A percentile compares a stretch with the other conserved stretches of the same genome.
phyloP scores from a whole-genome alignment of 1,139 yeast genomes.

The Kodamaea arcana region DNA sequence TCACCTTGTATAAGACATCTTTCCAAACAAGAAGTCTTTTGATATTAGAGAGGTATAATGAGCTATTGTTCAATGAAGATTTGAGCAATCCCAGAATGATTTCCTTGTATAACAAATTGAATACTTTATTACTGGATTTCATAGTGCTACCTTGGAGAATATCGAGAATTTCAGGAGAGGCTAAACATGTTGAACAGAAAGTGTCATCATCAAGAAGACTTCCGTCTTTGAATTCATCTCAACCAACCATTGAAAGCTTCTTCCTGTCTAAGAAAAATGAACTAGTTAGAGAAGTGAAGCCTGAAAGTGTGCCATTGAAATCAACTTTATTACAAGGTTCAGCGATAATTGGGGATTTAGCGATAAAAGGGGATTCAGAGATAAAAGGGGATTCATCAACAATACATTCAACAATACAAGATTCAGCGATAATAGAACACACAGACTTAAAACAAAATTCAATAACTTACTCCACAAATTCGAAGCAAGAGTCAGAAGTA shows the following conservation, averaged over 20 bases:
- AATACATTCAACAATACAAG: slow-evolving; percentile 26
- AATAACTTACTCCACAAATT: slow-evolving; percentile 4
- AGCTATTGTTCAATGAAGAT: not conserved
- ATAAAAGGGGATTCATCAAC: slow-evolving; percentile 8
- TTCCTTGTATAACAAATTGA: slow-evolving; percentile 5
- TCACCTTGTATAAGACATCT: slow-evolving; percentile 17
- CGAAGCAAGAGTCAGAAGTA: not conserved
- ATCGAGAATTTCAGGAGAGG: no score
- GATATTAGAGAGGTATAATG: slow-evolving; percentile 15
- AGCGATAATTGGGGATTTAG: slow-evolving; percentile 3
- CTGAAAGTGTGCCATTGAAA: no score
- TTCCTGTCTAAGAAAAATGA: slow-evolving; percentile 6
- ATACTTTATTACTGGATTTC: slow-evolving; percentile 10
- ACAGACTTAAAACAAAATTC: slow-evolving; percentile 1
- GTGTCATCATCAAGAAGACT: slow-evolving; percentile 4
- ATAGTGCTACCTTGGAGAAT: slow-evolving; percentile 9
- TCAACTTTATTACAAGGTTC: no score
- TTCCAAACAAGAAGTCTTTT: slow-evolving; percentile 19
- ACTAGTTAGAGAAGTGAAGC: slow-evolving; percentile 2
- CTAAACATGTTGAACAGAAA: slow-evolving; percentile 3
- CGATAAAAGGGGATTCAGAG: slow-evolving; percentile 28
- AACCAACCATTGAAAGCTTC: slow-evolving; percentile 12
- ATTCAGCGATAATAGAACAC: not conserved
- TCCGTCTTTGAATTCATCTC: slow-evolving; percentile 9
- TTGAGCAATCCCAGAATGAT: slow-evolving; percentile 3